Conservation (phyloP, 106 monocot species). For the Dioscorea dumetorum region DNA sequence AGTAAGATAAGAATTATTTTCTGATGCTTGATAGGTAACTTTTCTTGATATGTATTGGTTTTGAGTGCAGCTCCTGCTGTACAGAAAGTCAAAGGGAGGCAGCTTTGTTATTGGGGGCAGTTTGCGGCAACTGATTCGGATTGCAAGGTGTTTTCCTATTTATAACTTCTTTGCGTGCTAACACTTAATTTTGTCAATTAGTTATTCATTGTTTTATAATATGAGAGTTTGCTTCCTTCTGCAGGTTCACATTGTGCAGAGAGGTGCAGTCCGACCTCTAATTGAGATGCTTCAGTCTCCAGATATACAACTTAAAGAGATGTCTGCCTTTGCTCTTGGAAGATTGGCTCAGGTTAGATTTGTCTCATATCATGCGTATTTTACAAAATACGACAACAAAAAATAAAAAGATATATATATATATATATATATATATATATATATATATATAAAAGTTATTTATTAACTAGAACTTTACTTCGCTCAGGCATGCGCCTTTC, state of each 20-base stretch:
- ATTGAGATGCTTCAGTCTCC: conserved; percentile 94
- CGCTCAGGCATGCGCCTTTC: too few species aligned
- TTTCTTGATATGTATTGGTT: background rate
- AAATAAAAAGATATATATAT: too few species aligned
- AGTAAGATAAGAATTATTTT: too few species aligned
- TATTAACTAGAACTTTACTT: too few species aligned
- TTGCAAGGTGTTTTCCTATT: conserved; percentile 64
- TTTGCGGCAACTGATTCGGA: conserved; percentile 99
- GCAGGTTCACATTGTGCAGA: conserved; percentile 94
- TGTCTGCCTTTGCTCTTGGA: conserved; percentile 99
- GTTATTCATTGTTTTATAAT: background rate
- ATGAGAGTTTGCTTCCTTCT: conserved; percentile 6
- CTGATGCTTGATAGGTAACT: too few species aligned
- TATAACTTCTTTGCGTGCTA: background rate
- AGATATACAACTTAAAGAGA: conserved; percentile 92
- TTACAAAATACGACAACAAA: too few species aligned
- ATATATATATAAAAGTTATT: too few species aligned
- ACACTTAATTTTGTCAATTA: too few species aligned
- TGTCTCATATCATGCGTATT: background rate
- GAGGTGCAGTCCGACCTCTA: conserved; percentile 85
- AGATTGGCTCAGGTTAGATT: conserved; percentile 86
- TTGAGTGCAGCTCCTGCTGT: conserved; percentile 77
- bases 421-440: too few species aligned
- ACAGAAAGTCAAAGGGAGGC: conserved; percentile 97
- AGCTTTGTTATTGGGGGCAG: conserved; percentile 89